These are phyloP conservation scores for Zymoseptoria tritici DNA, from an alignment of 2,329 filamentous ascomycete species.

Conservation along the genomic window DNA sequence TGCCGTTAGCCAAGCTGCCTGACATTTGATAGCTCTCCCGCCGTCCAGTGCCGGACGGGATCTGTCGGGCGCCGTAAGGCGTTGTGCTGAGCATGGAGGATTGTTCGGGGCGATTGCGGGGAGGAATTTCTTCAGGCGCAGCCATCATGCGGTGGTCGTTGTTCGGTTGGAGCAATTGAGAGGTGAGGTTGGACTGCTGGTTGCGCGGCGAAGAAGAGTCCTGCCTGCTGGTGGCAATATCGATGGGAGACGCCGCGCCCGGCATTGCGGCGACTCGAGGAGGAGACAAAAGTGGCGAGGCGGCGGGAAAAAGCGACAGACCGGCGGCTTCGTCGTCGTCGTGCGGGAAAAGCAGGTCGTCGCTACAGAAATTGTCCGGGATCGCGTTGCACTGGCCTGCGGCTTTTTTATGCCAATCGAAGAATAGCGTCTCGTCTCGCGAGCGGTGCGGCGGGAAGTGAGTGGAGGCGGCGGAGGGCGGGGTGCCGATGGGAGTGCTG, in stretches of 20 bases:
- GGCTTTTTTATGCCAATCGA: constrained; percentile 13
- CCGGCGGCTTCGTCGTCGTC: constrained; percentile 12
- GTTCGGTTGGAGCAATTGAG: constrained; percentile 46
- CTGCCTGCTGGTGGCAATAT: constrained; percentile 49
- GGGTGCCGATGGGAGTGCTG: constrained; percentile 23
- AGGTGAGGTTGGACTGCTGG: constrained; percentile 57
- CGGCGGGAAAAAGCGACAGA: constrained; percentile 19
- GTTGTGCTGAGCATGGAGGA: constrained; percentile 42
- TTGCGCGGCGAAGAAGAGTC: constrained; percentile 52
- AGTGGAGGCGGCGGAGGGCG: constrained; percentile 8
- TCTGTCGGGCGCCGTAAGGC: constrained; percentile 53
- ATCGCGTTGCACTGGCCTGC: constrained; percentile 10
- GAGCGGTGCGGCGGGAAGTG: constrained; percentile 4
- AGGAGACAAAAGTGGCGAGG: constrained; percentile 13
- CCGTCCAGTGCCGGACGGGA: constrained; percentile 50
- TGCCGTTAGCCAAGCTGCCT: constrained; percentile 62
- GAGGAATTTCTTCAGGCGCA: constrained; percentile 13
- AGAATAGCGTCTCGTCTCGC: constrained; percentile 14
- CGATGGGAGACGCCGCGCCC: constrained; percentile 49
- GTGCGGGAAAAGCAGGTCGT: constrained; percentile 27
- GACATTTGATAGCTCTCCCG: constrained; percentile 49
- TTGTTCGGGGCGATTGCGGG: constrained; percentile 47
- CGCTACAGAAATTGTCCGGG: constrained; percentile 22
- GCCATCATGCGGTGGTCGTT: constrained; percentile 23
- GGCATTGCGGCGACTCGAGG: constrained; percentile 39